Base-by-base conservation (phyloP, 768 basidiomycete species). In the Hygrocybe coccinea region DNA sequence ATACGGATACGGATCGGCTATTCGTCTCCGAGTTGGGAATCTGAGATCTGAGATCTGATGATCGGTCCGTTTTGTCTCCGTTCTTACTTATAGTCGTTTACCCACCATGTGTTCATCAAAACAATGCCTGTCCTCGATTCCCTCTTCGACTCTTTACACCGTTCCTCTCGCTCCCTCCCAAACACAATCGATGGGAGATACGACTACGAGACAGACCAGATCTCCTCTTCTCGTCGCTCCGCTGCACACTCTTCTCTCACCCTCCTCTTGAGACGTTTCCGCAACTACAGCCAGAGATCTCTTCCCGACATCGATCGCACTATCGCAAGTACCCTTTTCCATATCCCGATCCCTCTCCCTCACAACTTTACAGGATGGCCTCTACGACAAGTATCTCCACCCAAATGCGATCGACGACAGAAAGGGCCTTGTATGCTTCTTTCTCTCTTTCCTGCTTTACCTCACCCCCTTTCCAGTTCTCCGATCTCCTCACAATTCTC, bases 351-450 rank as follows among this genome's bases (percentile, higher is more conserved):
- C 5, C 14, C 39, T 47, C 3, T 17, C 25, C 46, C 46, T 21
- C 19, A 47, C 46, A 4, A 4, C 24, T 3, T 10, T 25, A 3
- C 45, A 74, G 71, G 58, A 56, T 43, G 71, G 71, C 5, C 66
- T 73, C 51, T 15, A 66, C 10, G 69, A 74, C 39, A 51, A 60
- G 2, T 55, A 61, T 3, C 51, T 58, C 11, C 60, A 74, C 49
- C 71, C 73, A 15, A 62, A 69, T 19, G 71, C 74, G 9, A 63
- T 77, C n/a, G 73, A 79, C 56, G 78, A 79, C 59, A 71, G 78
- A 17, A 69, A 73, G 45, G 65, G 64, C 48, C 67, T 63, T 14
- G 71, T 71, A 33, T 52, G 66, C 55, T 22, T 33, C 29, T 25
- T 48, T 3, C 47, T 47, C 35, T 36, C 17, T 11, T 1, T 17